These are phyloP conservation scores for Aureobasidium sp. DNA, from an alignment of 2,329 filamentous ascomycete species.

Conservation along the genomic window DNA sequence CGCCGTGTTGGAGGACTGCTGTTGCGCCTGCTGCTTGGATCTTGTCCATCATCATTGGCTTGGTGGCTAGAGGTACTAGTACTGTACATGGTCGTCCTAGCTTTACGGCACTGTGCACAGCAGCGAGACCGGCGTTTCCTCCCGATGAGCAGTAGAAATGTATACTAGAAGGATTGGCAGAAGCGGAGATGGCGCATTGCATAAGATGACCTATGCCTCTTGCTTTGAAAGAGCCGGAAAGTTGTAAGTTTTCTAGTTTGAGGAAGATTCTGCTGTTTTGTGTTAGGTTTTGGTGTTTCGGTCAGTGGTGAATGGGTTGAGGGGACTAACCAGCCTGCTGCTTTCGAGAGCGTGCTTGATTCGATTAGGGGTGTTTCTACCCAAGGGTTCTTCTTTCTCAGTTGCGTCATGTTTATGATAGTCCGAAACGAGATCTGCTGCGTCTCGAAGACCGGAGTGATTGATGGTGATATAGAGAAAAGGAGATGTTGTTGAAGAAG, in stretches of 20 bases:
- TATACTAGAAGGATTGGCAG: slow-evolving; percentile 30
- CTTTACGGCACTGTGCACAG: slow-evolving; percentile 61
- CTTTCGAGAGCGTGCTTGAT: slow-evolving; percentile 58
- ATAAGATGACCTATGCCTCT: slow-evolving; percentile 66
- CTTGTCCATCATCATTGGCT: slow-evolving; percentile 63
- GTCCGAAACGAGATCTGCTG: background rate
- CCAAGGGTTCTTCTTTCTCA: slow-evolving; percentile 46
- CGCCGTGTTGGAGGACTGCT: slow-evolving; percentile 61
- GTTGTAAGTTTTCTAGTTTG: slow-evolving; percentile 80
- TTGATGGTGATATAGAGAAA: background rate
- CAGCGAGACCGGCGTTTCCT: slow-evolving; percentile 79
- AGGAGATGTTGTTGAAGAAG: background rate
- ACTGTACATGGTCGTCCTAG: slow-evolving; percentile 64
- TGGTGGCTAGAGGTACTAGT: slow-evolving; percentile 61
- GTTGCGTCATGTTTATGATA: background rate
- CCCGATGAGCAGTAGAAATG: slow-evolving; percentile 78
- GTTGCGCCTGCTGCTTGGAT: slow-evolving; percentile 59
- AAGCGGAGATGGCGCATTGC: slow-evolving; percentile 41
- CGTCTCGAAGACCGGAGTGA: background rate
- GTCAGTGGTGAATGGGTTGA: background rate
- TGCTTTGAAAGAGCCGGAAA: slow-evolving; percentile 76
- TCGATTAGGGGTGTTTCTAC: slow-evolving; percentile 64
- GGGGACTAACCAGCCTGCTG: slow-evolving; percentile 60
- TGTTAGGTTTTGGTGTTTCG: background rate
- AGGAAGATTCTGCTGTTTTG: slow-evolving; percentile 64